Evolutionary conservation across 164 flowering plant genomes (phyloP), one percentile per base, ranked within the genome.

Genomic region (Annona cherimola): DNA sequence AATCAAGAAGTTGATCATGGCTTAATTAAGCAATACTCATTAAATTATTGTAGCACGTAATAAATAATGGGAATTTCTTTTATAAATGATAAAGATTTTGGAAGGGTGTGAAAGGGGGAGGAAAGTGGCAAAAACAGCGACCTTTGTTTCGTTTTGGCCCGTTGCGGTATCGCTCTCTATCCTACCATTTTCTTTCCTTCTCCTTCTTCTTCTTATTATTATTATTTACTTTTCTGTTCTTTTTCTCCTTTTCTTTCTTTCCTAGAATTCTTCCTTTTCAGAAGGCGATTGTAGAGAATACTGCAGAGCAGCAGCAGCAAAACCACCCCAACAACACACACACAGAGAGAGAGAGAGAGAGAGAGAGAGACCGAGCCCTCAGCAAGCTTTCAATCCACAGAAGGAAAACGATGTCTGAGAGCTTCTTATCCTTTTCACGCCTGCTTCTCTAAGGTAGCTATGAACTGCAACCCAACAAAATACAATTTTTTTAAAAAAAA

Each of bases 331-430:
- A 77, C 73, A 75, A 59, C 59, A 76, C 76, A 66, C 67, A 71
- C 63, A 69, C 68, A 76, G 63, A 81, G 69, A 77, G 81, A 77
- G 63, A 80, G 35, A 60, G 73, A 83, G 69, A 83, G 70, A 76
- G 78, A 79, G 76, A 76, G 54, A 74, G 67, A 69, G 78, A 73
- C 73, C 50, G 79, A 76, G 73, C n/a, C n/a, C 76, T 83, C 76
- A 81, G 69, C 73, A 79, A 83, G 82, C 80, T 86, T 79, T 86
- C 87, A 78, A 74, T 73, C 80, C 78, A 60, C 81, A 81, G 85
- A 84, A 83, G 80, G 93, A 90, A 84, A 90, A 86, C 86, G 96
- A 90, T 89, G 88, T 81, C 82, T 87, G 78, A 84, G 80, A 82
- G 82, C 83, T 86, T 84, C 76, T 67, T 82, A 68, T 76, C 76